Base-by-base conservation (phyloP, 208 protist species). In the Herpetomonas muscarum region DNA sequence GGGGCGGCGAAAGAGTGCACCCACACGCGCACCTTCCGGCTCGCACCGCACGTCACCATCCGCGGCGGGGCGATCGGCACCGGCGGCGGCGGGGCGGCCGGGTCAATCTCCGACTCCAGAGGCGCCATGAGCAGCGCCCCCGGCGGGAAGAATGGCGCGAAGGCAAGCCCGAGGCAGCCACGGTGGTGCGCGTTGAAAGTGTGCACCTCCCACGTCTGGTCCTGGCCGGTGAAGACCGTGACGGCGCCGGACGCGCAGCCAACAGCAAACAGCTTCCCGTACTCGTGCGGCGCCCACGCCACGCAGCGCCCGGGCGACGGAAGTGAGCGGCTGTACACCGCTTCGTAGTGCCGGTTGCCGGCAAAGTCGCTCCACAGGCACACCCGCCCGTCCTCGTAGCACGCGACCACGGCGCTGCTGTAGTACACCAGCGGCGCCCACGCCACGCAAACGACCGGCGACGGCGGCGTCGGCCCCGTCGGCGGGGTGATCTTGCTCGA, bases 241-340 rank as follows among this genome's bases (percentile, higher is more conserved):
- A 94, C 61, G 28, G 62, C 61, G 25, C 87, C 84, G 52, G 79
- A 78, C n/a, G 64, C 75, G 51, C 73, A 84, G 50, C 82, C 84
- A 17, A 90, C 84, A 12, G 84, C 81, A 46, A 94, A 94, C 12
- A 88, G 64, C 48, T 79, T 80, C 25, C 87, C 87, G 57, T 87
- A 90, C 71, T 90, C 80, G 30, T 75, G 60, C 32, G 87, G 79
- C 3, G 80, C 84, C 85, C 87, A 94, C 39, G 76, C 76, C n/a
- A 78, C 75, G 53, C 79, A 82, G 61, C 74, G 79, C 31, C 75
- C 76, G 0, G 74, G 49, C 6, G 76, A 55, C 12, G 69, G 30
- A 32, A 92, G 67, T 5, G 65, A 30, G 34, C 70, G 55, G 25
- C 44, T 25, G 72, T 90, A 94, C 15, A 90, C 70, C 61, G 78